These are phyloP conservation scores for Aspergillus alliaceus DNA, from an alignment of 2,329 filamentous ascomycete genomes.

Conservation along the genomic window DNA sequence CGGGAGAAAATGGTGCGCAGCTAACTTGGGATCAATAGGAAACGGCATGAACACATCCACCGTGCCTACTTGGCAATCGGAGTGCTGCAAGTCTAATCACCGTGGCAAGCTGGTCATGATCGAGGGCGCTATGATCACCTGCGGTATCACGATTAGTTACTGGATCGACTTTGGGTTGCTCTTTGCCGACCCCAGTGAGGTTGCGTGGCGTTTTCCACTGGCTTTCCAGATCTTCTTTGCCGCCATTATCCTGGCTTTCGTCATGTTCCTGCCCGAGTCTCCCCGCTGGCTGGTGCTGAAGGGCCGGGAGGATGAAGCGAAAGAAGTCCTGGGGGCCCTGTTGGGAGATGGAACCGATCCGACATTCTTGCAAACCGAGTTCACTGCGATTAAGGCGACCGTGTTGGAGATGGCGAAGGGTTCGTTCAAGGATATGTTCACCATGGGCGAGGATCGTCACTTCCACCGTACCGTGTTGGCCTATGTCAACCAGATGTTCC, in stretches of 20 bases:
- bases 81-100: slow-evolving; percentile 52
- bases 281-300: slow-evolving; percentile 60
- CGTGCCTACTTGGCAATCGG: slow-evolving; percentile 54
- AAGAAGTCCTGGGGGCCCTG: slow-evolving; percentile 48
- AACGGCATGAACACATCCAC: slow-evolving; percentile 55
- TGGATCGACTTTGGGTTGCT: slow-evolving; percentile 55
- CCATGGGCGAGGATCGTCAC: slow-evolving; percentile 57
- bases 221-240: slow-evolving; percentile 60
- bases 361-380: slow-evolving; percentile 47
- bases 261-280: slow-evolving; percentile 56
- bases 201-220: slow-evolving; percentile 58
- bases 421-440: slow-evolving; percentile 60
- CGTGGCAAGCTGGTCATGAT: slow-evolving; percentile 55
- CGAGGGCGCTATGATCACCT: slow-evolving; percentile 53
- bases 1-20: not conserved
- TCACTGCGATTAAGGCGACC: slow-evolving; percentile 54
- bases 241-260: slow-evolving; percentile 49
- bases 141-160: slow-evolving; percentile 52
- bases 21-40: slow-evolving; percentile 8
- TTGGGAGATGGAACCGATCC: slow-evolving; percentile 50
- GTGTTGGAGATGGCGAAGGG: slow-evolving; percentile 51
- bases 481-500: slow-evolving; percentile 60
- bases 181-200: slow-evolving; percentile 49
- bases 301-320: slow-evolving; percentile 54
- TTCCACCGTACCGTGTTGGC: slow-evolving; percentile 57